Base-by-base conservation (phyloP, 2,329 filamentous ascomycete species). In the Passalora sequoiae region DNA sequence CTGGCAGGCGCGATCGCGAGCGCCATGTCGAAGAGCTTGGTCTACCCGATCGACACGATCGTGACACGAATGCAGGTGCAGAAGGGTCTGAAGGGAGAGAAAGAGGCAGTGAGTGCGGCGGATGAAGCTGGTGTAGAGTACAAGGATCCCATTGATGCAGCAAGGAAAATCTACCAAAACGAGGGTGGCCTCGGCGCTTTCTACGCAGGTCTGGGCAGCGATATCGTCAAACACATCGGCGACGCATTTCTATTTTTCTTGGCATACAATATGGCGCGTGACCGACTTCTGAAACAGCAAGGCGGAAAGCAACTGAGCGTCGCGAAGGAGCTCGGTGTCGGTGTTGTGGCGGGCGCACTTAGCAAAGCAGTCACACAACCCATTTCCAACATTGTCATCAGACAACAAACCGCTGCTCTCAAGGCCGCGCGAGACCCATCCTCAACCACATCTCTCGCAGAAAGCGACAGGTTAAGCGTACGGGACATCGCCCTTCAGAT, bases 241-340 rank as follows among this genome's bases (percentile, higher is more conserved):
- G 87, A 92, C 68, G 86, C 83, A 44, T 91, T 92, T 61, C 72
- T 94, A 39, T 94, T 94, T 71, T 94, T 94, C 68, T 74, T 91
- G 13, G 83, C 86, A 46, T 94, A 94, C 67, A 85, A 69, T 2
- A 76, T 75, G 42, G 55, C 80, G 15, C 66, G 76, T 30, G 68
- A 77, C 44, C 62, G 60, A 27, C 57, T 68, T 41, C 55, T 68
- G 35, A 55, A 54, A 33, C 64, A 65, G 38, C 65, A 67, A 54
- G 67, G 56, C 55, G 37, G 63, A 46, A 60, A 56, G 38, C 49
- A 56, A 22, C 68, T 92, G 1, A 76, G 77, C 2, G 73, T 82
- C 1, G 46, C 83, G 16, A 83, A 89, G 57, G 87, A 94, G 64
- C 73, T 95, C 24, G 75, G 76, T 6, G 76, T 91, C 9, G 86